Evolutionary conservation across 306 rosid genomes (phyloP), one percentile per base, ranked within the genome.

Genomic region (Quercus ilex): DNA sequence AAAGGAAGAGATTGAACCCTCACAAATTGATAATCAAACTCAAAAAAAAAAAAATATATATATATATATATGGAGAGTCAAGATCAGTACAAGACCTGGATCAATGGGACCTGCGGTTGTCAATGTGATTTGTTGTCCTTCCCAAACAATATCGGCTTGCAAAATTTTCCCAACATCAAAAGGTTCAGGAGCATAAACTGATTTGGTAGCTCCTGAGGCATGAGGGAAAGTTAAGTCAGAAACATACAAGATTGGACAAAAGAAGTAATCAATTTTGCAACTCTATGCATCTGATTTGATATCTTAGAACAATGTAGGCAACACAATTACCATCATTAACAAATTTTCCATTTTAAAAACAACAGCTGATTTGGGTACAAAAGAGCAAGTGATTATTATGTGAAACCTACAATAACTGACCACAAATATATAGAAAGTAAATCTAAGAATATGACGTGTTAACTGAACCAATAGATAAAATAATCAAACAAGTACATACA

Each of bases 161-260:
- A 93, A 86, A 58, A 81, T 67, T 57, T 88, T 85, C 76, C 98
- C 97, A 74, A 93, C 98, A 18, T 93, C 98, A 71, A 85, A 89
- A 73, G 98, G 98, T 81, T 93, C 98, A 0, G 95, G 98, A 23
- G 98, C 95, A 81, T 90, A 93, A 64, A 90, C 83, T 81, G 90
- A 59, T 83, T 87, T 93, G 73, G 92, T 90, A 74, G 98, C 98
- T 77, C 97, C 98, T 93, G 91, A 46, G 57, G 79, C 76, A 41
- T 41, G 46, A 70, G 60, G 67, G 56, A 83, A 77, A 76, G 68
- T 68, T 62, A 14, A 73, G 55, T 74, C 55, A 79, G 60, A 75
- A 59, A 77, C 53, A 31, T 6, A 17, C 51, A 60, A 67, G 60
- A 30, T 19, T 3, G 41, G 20, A 3, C 38, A 38, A 75, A 8